A percentile compares a stretch with the other conserved stretches of the same genome.
These are phyloP conservation scores for Kodamaea kakaduensis DNA, from an alignment of 805 yeast genomes.

Conservation along the genomic window DNA sequence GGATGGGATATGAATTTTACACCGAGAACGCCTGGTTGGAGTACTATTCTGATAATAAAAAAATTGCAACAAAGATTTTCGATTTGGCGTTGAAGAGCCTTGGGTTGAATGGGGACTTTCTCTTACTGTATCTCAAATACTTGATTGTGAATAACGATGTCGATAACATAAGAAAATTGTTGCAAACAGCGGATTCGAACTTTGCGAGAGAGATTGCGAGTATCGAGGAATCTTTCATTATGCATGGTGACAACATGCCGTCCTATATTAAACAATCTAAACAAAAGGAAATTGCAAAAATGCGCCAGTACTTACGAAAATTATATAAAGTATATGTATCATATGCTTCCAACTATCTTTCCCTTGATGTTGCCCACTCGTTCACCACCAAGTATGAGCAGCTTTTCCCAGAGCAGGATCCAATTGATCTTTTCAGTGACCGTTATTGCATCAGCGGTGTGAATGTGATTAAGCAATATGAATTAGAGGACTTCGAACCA, in stretches of 20 bases:
- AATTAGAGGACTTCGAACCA: constrained; percentile 23
- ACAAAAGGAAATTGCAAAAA: constrained; percentile 17
- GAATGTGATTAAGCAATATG: constrained; percentile 36
- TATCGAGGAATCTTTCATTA: constrained; percentile 19
- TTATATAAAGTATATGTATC: constrained; percentile 49
- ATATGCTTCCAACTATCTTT: constrained; percentile 69
- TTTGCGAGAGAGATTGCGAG: constrained; percentile 34
- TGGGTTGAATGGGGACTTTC: constrained; percentile 54
- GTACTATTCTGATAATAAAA: constrained; percentile 58
- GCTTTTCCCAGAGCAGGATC: constrained; percentile 59
- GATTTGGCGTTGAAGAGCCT: constrained; percentile 69
- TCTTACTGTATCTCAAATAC: constrained; percentile 67
- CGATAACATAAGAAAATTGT: constrained; percentile 72
- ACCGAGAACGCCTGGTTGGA: constrained; percentile 83
- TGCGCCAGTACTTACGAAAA: constrained; percentile 25
- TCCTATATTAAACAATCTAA: constrained; percentile 42
- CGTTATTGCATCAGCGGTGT: constrained; percentile 35
- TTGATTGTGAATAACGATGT: constrained; percentile 64
- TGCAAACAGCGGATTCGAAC: constrained; percentile 70
- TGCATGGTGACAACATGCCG: constrained; percentile 12
- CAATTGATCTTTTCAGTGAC: constrained; percentile 33
- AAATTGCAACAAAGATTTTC: constrained; percentile 70
- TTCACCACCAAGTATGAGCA: constrained; percentile 65
- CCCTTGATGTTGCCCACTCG: constrained; percentile 58
- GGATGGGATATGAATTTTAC: constrained; percentile 69